These are phyloP conservation scores for Phytopythium vexans DNA, from an alignment of 352 stramenopile species.

Conservation along the genomic window DNA sequence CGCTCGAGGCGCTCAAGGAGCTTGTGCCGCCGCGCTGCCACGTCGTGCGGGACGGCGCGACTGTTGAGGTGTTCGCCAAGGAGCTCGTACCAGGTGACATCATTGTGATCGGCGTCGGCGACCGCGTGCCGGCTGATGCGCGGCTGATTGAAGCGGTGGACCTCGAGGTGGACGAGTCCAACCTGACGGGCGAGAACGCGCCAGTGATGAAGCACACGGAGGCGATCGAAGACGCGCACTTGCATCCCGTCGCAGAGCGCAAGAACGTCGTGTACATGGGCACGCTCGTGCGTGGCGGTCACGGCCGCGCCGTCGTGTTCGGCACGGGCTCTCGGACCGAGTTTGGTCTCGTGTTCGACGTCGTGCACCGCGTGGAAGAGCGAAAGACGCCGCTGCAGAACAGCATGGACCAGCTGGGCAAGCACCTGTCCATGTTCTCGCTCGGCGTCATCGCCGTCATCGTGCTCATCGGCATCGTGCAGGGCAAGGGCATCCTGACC, in stretches of 20 bases:
- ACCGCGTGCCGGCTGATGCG: slow-evolving; percentile 92
- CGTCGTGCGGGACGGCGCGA: slow-evolving; percentile 50
- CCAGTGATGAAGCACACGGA: slow-evolving; percentile 76
- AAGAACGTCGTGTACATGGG: slow-evolving; percentile 97
- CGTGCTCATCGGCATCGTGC: slow-evolving; percentile 89
- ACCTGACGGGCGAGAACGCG: slow-evolving; percentile 91
- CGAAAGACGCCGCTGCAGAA: slow-evolving; percentile 93
- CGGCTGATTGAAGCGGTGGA: slow-evolving; percentile 87
- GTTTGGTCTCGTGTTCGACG: slow-evolving; percentile 95
- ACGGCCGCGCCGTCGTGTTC: slow-evolving; percentile 92
- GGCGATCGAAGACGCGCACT: slow-evolving; percentile 59
- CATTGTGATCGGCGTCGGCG: slow-evolving; percentile 89
- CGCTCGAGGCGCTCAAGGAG: slow-evolving; percentile 78
- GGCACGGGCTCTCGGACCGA: slow-evolving; percentile 93
- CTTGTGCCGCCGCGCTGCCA: slow-evolving; percentile 75
- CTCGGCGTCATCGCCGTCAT: slow-evolving; percentile 94
- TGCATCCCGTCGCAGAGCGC: slow-evolving; percentile 68
- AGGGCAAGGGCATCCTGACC: slow-evolving; percentile 91
- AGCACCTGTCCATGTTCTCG: slow-evolving; percentile 93
- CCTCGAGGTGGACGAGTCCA: slow-evolving; percentile 92
- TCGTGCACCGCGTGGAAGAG: slow-evolving; percentile 92
- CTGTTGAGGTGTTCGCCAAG: slow-evolving; percentile 63
- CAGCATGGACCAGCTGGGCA: slow-evolving; percentile 96
- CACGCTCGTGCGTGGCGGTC: slow-evolving; percentile 91
- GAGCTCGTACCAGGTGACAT: slow-evolving; percentile 84